These are phyloP conservation scores for Botrytis deweyae DNA, from an alignment of 2,329 filamentous ascomycete species.

Conservation along the genomic window DNA sequence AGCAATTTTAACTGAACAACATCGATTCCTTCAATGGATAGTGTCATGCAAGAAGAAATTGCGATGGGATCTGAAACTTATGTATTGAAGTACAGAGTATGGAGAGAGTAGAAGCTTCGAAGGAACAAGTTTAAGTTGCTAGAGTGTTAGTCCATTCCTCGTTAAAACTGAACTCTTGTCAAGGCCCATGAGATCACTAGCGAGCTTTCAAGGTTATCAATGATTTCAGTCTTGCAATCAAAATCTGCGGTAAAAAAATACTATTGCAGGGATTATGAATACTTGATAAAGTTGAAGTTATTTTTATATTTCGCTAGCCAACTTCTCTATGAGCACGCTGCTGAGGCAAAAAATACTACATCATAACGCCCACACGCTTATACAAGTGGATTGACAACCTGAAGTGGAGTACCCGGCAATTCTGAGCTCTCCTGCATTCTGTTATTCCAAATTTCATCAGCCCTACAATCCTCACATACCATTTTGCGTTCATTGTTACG, in stretches of 20 bases:
- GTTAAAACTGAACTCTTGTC: background rate
- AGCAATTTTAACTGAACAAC: background rate
- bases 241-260: fast-evolving
- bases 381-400: background rate
- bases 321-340: background rate
- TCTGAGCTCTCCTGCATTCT: background rate
- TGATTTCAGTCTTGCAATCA: background rate
- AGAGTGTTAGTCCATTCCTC: background rate
- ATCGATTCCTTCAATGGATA: background rate
- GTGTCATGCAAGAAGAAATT: fast-evolving
- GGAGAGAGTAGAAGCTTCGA: background rate
- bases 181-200: background rate
- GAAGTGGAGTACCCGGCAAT: background rate
- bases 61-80: background rate
- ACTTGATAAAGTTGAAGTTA: background rate
- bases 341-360: background rate
- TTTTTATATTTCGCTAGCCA: background rate
- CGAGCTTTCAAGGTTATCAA: background rate
- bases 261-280: background rate
- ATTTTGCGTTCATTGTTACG: background rate
- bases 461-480: background rate
- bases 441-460: background rate
- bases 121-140: background rate
- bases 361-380: background rate
- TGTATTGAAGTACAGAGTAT: background rate